Base-by-base conservation (phyloP, 1,284 basidiomycete species). In the Ceratobasidium sp. region DNA sequence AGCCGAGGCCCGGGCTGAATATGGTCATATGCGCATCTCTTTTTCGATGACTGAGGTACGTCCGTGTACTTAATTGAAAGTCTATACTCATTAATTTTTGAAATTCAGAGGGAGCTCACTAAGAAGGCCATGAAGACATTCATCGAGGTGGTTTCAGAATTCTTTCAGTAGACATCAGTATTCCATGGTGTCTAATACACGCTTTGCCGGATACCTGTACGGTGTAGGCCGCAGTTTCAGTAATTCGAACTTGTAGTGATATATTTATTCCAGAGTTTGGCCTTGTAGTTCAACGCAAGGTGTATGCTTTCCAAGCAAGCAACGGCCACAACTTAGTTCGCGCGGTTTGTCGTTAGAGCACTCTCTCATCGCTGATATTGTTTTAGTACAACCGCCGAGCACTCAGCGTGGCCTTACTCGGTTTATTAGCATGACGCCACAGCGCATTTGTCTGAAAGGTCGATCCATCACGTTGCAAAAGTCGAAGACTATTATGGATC, bases 21-120 rank as follows among this genome's bases (percentile, higher is more conserved):
- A 84, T 62, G 90, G 89, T 0, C 89, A 92, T 80, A 88, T 90
- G 82, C 85, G 91, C 5, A 82, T 92, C 48, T 86, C 87, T 76
- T 93, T 90, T 82, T 90, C 89, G 77, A 85, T 85, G 74, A 84
- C 84, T 15, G 83, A 87, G 79, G 89, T 89, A 79, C 76, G 85
- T 81, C 22, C 31, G 11, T 36, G 36, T 51, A 33, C 33, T 50
- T n/a, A 51, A 24, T 48, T 29, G n/a, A 36, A 5, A 41, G 27
- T 27, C 19, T 60, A 5, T 54, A n/a, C 29, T 65, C 27, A 54
- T 15, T 50, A 51, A 33, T 31, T 24, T 66, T 14, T 66, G 48
- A 57, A 45, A 59, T 57, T 33, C 75, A 87, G 83, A 80, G 81
- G 22, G 81, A 84, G 8, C 84, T 84, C 29, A 81, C 89, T 78